phyloP scores from a whole-genome alignment of 306 rosid genomes.

The Citrullus amarus region DNA sequence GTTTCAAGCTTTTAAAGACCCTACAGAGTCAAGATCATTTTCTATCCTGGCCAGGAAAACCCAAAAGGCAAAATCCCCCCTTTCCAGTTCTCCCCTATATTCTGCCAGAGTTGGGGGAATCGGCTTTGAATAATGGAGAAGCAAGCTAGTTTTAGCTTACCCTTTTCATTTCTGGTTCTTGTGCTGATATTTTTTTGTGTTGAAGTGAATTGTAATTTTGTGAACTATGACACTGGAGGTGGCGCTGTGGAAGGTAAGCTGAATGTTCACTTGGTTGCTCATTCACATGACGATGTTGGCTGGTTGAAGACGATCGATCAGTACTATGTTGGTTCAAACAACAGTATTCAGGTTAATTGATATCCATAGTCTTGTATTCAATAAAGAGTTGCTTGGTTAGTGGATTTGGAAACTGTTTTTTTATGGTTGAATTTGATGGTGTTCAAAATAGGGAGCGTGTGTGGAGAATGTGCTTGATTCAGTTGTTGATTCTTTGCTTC shows the following conservation, averaged over 20 bases:
- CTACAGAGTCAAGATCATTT: not conserved
- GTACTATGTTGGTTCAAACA: slow-evolving; percentile 79
- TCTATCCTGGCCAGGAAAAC: not conserved
- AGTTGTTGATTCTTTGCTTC: slow-evolving; percentile 53
- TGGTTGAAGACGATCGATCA: slow-evolving; percentile 87
- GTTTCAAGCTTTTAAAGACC: not conserved
- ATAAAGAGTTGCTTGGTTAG: not conserved
- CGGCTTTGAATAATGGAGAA: slow-evolving; percentile 19
- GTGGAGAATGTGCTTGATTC: slow-evolving; percentile 79
- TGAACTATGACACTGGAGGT: slow-evolving; percentile 44
- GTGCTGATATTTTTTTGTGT: not conserved
- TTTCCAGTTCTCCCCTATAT: not conserved
- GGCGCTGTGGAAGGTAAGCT: slow-evolving; percentile 47
- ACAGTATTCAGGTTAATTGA: slow-evolving; percentile 48
- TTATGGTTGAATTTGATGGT: not conserved
- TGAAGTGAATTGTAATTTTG: slow-evolving; percentile 23
- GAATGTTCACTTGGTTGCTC: slow-evolving; percentile 82
- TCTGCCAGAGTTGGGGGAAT: not conserved
- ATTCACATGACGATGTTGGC: slow-evolving; percentile 83
- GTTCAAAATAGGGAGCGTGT: slow-evolving; percentile 47
- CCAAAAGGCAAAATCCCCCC: not conserved
- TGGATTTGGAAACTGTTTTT: not conserved
- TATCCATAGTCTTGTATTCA: not conserved
- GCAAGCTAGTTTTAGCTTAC: not conserved
- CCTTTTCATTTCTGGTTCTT: slow-evolving; percentile 16